Percentiles rank a stretch among this genome's conserved stretches.
These are phyloP conservation scores for Mortierella claussenii DNA, from an alignment of 192 early-diverging fungal species.

Conservation along the genomic window DNA sequence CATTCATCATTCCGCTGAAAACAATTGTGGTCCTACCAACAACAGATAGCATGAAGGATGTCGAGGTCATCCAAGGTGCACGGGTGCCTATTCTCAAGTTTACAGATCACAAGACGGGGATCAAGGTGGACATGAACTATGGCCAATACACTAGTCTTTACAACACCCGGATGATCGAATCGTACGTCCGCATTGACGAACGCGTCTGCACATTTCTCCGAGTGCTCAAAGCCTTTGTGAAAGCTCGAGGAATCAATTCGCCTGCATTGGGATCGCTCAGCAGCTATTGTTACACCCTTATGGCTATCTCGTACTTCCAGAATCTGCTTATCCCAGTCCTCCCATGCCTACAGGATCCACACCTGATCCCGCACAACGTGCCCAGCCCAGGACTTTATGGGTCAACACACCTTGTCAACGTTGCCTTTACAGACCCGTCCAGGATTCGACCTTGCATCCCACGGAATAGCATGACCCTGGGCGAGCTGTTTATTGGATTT, in stretches of 20 bases:
- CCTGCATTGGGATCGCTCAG: slow-evolving; percentile 27
- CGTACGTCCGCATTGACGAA: slow-evolving; percentile 46
- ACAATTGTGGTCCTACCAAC: not conserved
- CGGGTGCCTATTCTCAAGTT: slow-evolving; percentile 46
- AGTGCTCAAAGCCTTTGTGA: slow-evolving; percentile 48
- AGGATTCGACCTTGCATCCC: slow-evolving; percentile 40
- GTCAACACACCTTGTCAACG: slow-evolving; percentile 28
- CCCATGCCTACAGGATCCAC: slow-evolving; percentile 42
- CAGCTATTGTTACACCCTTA: slow-evolving; percentile 45
- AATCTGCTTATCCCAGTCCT: slow-evolving; percentile 30
- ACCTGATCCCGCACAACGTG: slow-evolving; percentile 48
- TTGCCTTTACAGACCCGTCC: slow-evolving; percentile 47
- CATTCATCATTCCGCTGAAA: too few species aligned
- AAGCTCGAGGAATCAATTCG: slow-evolving; percentile 44
- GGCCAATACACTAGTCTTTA: slow-evolving; percentile 45
- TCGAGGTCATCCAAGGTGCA: slow-evolving; percentile 35
- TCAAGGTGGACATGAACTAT: slow-evolving; percentile 47
- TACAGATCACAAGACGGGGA: slow-evolving; percentile 44
- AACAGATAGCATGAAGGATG: slow-evolving; percentile 53
- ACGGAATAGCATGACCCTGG: slow-evolving; percentile 42
- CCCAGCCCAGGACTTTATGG: slow-evolving; percentile 34
- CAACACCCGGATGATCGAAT: slow-evolving; percentile 46
- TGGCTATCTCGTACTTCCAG: slow-evolving; percentile 53
- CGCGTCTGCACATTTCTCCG: slow-evolving; percentile 35
- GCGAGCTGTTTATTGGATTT: slow-evolving; percentile 46